These are phyloP conservation scores for Trametes versicolor DNA, from an alignment of 1,284 basidiomycete species.

Conservation along the genomic window DNA sequence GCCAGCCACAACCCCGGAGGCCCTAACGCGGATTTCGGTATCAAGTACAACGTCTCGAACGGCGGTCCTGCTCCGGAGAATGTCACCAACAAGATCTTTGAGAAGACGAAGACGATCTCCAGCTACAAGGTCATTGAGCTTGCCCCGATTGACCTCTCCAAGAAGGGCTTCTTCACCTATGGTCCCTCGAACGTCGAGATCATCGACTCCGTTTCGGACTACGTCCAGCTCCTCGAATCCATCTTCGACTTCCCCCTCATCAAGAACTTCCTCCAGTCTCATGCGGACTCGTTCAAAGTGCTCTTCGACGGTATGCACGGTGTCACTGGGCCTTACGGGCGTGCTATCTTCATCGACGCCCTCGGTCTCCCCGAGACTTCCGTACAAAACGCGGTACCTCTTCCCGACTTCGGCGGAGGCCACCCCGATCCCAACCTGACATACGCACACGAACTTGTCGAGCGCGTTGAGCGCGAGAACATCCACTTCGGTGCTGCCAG, in stretches of 20 bases:
- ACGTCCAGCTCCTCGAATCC: slow-evolving; percentile 82
- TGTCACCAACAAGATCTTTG: slow-evolving; percentile 94
- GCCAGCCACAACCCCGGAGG: slow-evolving; percentile 99
- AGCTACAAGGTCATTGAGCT: slow-evolving; percentile 90
- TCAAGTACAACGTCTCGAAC: slow-evolving; percentile 99
- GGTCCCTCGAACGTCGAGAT: slow-evolving; percentile 90
- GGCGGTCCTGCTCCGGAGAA: slow-evolving; percentile 97
- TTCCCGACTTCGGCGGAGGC: slow-evolving; percentile 95
- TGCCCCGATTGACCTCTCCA: slow-evolving; percentile 74
- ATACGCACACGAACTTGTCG: slow-evolving; percentile 95
- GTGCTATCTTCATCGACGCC: slow-evolving; percentile 86
- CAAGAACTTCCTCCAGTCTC: slow-evolving; percentile 86
- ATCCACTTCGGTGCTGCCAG: slow-evolving; percentile 97
- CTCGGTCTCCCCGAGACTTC: slow-evolving; percentile 86
- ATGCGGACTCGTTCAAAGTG: slow-evolving; percentile 79
- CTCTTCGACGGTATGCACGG: slow-evolving; percentile 98
- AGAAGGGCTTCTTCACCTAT: slow-evolving; percentile 82
- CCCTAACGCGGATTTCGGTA: slow-evolving; percentile 97
- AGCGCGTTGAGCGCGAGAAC: slow-evolving; percentile 87
- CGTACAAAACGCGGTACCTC: slow-evolving; percentile 91
- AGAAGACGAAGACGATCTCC: slow-evolving; percentile 88
- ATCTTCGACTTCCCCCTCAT: slow-evolving; percentile 98
- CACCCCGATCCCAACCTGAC: slow-evolving; percentile 99
- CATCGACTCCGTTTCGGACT: slow-evolving; percentile 95
- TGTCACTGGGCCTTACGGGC: slow-evolving; percentile 97